Base-by-base conservation (phyloP, 2,329 filamentous ascomycete genomes). In the Dichotomopilus funicola region DNA sequence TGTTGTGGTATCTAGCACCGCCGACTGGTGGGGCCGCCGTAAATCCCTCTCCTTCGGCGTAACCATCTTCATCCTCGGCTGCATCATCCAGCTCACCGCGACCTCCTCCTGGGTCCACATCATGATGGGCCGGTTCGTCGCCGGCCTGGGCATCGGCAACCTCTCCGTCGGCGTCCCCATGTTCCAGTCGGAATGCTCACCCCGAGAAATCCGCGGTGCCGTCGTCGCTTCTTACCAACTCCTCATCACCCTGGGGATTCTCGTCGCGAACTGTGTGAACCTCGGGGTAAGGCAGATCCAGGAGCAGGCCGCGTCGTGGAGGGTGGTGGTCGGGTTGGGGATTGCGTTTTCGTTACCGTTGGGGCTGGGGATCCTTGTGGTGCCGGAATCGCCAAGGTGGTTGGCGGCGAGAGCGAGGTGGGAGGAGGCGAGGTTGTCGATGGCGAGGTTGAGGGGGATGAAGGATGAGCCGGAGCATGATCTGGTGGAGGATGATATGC, bases 171-270 rank as follows among this genome's bases (percentile, higher is more conserved):
- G 81, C 38, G 82, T 86, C 2, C 83, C 84, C 56, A 82, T 87
- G 76, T 86, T 83, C 68, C 83, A 87, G 68, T 80, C 80, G 42
- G 84, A 87, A 65, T 82, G 76, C 51, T 76, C 80, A 1, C 84
- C 84, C 4, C 75, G 77, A 13, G 76, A 82, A 63, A 83, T 86
- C 58, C 80, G 83, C 61, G 83, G 83, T 62, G 78, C 80, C 37
- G 78, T 87, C 44, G 80, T 86, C n/a, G 76, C 79, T 4, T 82
- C 79, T n/a, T 89, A 88, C 69, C 86, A 89, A 70, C 79, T 89
- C 12, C 83, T 88, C 72, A 86, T 89, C 67, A 89, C 85, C 0
- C 73, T 88, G 34, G 86, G 86, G 37, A 87, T 89, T 60, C 80
- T 82, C 52, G 66, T 78, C 19, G 73, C 78, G 53, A 79, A 80